phyloP scores from a whole-genome alignment of 1,284 basidiomycete genomes.

The Vanrija humicola region DNA sequence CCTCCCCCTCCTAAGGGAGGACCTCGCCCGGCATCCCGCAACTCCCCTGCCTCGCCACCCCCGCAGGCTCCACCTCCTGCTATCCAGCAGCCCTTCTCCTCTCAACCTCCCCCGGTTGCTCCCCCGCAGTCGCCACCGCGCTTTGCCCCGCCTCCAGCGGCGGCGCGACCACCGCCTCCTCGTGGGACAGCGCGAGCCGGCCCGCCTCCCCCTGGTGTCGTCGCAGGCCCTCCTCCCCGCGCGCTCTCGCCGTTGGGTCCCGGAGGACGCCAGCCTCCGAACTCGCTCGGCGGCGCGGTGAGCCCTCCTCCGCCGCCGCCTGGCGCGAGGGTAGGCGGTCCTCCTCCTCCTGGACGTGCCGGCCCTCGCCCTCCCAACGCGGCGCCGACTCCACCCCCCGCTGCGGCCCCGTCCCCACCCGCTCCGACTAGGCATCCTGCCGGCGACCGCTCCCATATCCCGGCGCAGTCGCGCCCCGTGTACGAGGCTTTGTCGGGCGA shows the following conservation, averaged over 20 bases:
- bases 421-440: constrained; percentile 61
- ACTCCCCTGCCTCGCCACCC: not conserved
- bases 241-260: constrained; percentile 46
- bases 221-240: constrained; percentile 53
- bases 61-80: constrained; percentile 1
- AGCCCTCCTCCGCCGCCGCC: constrained; percentile 12
- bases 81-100: constrained; percentile 4
- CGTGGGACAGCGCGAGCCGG: constrained; percentile 27
- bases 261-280: constrained; percentile 15
- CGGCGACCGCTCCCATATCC: constrained; percentile 88
- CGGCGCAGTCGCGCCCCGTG: constrained; percentile 64
- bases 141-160: constrained; percentile 31
- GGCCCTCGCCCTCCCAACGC: constrained; percentile 17
- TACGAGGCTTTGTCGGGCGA: constrained; percentile 64
- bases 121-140: constrained; percentile 11
- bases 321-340: constrained; percentile 21
- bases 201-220: constrained; percentile 51
- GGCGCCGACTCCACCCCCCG: constrained; percentile 2
- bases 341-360: constrained; percentile 27
- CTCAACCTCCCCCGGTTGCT: not conserved
- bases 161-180: constrained; percentile 27
- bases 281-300: constrained; percentile 8
- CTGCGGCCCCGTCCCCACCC: constrained; percentile 22
- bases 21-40: constrained; percentile 44
- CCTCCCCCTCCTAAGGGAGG: constrained; percentile 46